Percentiles rank a stretch among this genome's conserved stretches.
These are phyloP conservation scores for Mesembryanthemum crystallinum DNA, from an alignment of 148 eudicot genomes.

Conservation along the genomic window DNA sequence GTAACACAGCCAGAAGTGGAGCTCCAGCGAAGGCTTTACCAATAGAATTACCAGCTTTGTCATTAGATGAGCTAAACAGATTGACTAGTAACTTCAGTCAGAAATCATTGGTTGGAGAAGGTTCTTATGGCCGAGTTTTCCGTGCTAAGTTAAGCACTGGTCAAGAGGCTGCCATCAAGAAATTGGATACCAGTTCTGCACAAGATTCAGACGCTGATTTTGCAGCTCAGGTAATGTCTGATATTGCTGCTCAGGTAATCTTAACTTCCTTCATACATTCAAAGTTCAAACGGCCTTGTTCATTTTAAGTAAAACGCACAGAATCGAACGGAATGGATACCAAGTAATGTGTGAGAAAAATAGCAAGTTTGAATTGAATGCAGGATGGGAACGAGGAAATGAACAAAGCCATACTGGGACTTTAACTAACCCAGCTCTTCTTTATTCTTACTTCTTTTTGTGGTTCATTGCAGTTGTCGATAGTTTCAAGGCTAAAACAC, in stretches of 20 bases:
- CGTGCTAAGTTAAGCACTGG: conserved; percentile 55
- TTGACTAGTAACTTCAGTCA: conserved; percentile 54
- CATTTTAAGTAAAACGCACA: too few species aligned
- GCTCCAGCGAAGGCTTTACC: conserved; percentile 52
- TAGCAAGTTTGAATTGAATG: too few species aligned
- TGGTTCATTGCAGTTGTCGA: conserved; percentile 49
- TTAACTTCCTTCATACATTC: neutral
- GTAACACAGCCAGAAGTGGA: conserved; percentile 43
- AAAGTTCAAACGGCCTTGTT: neutral
- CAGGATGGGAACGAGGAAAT: too few species aligned
- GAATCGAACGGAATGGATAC: too few species aligned
- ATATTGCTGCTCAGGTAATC: conserved; percentile 56
- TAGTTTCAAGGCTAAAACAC: conserved; percentile 69
- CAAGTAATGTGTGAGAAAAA: too few species aligned
- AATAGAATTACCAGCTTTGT: conserved; percentile 62
- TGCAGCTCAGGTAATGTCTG: conserved; percentile 50
- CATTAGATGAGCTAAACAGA: conserved; percentile 55
- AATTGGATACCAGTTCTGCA: conserved; percentile 63
- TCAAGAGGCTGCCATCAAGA: conserved; percentile 60
- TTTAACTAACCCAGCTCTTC: too few species aligned
- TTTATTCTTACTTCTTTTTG: neutral
- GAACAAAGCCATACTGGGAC: too few species aligned
- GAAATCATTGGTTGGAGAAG: conserved; percentile 71
- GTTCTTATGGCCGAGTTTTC: conserved; percentile 86
- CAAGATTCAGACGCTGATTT: conserved; percentile 73